These are phyloP conservation scores for Malus fusca DNA, from an alignment of 306 rosid species.

Conservation along the genomic window DNA sequence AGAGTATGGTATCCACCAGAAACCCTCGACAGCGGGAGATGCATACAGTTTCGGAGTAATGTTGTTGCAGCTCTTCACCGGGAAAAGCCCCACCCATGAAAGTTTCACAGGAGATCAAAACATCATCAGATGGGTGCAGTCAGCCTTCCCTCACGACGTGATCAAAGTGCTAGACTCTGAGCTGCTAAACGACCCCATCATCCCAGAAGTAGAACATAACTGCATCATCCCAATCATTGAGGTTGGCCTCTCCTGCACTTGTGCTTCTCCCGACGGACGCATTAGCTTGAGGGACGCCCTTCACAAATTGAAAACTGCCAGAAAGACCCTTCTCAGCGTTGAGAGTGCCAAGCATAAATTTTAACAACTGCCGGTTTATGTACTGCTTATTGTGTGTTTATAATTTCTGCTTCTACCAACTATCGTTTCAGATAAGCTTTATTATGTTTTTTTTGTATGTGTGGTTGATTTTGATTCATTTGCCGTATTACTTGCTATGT, in stretches of 20 bases:
- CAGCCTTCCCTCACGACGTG: constrained; percentile 29
- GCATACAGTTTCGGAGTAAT: constrained; percentile 66
- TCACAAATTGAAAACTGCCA: constrained; percentile 33
- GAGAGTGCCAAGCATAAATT: background rate
- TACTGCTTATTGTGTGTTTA: background rate
- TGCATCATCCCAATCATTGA: constrained; percentile 35
- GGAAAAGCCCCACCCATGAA: constrained; percentile 54
- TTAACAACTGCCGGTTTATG: background rate
- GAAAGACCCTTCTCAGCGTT: constrained; percentile 22
- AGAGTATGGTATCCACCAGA: constrained; percentile 68
- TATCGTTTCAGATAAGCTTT: too few relatives aligned
- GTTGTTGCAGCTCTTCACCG: constrained; percentile 50
- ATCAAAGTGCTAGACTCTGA: constrained; percentile 37
- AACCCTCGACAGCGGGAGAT: constrained; percentile 59
- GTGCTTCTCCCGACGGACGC: constrained; percentile 37
- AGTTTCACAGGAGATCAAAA: constrained; percentile 37
- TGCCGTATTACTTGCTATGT: too few relatives aligned
- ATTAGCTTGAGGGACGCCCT: constrained; percentile 42
- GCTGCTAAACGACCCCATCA: constrained; percentile 10
- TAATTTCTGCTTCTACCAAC: too few relatives aligned
- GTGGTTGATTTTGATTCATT: too few relatives aligned
- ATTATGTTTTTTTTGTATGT: too few relatives aligned
- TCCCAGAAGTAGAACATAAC: constrained; percentile 1
- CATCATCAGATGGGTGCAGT: constrained; percentile 48
- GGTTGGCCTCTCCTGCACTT: constrained; percentile 48